These are phyloP conservation scores for Seminavis robusta DNA, from an alignment of 108 stramenopile species.

Conservation along the genomic window DNA sequence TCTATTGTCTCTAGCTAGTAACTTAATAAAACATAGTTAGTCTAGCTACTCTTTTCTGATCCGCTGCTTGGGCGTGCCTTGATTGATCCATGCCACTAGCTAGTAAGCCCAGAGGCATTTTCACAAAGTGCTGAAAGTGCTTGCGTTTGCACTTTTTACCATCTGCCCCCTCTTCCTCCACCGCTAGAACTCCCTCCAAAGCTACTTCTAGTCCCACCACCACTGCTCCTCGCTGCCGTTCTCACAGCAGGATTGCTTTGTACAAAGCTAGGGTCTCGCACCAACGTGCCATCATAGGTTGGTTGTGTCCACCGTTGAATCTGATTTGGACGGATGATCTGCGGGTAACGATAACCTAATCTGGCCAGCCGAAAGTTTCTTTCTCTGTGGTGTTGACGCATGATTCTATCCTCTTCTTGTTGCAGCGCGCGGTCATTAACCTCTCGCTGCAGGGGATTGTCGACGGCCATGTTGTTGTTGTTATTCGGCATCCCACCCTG, in stretches of 20 bases:
- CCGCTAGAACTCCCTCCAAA: conserved; percentile 11
- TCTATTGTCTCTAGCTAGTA: too few species aligned
- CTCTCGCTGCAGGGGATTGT: too few species aligned
- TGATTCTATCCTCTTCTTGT: neutral
- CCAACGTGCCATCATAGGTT: conserved; percentile 32
- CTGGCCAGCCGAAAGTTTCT: conserved; percentile 43
- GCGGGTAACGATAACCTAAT: conserved; percentile 30
- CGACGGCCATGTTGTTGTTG: neutral
- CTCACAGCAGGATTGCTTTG: conserved; percentile 10
- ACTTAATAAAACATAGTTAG: too few species aligned
- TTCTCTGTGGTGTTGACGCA: conserved; percentile 21
- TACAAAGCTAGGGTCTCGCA: conserved; percentile 30
- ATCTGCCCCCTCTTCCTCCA: conserved; percentile 4
- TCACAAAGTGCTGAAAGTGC: too few species aligned
- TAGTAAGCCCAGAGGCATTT: too few species aligned
- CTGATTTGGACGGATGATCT: conserved; percentile 18
- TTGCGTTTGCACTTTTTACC: conserved; percentile 2
- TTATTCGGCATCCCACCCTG: neutral
- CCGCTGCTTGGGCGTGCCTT: too few species aligned
- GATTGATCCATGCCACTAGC: too few species aligned
- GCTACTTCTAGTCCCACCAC: neutral
- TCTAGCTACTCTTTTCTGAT: too few species aligned
- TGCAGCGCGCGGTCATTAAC: neutral
- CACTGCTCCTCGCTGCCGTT: neutral
- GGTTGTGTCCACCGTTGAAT: conserved; percentile 32